phyloP scores from a whole-genome alignment of 768 basidiomycete species.

The Trametes cinnabarina region DNA sequence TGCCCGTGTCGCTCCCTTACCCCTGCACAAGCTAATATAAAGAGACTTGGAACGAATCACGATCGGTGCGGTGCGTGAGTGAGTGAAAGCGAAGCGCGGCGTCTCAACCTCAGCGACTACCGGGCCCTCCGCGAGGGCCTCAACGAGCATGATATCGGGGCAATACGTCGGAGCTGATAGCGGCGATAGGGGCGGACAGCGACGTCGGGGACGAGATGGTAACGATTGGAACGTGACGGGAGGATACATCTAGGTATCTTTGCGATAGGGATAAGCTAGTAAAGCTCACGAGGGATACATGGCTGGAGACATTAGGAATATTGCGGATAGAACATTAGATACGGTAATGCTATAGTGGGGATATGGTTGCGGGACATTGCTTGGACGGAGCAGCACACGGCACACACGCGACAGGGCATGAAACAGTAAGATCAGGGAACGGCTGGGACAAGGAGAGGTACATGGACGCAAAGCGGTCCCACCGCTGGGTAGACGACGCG shows the following conservation, averaged over 20 bases:
- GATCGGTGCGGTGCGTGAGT: neutral
- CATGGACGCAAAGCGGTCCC: slow-evolving; percentile 3
- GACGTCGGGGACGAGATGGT: too few relatives aligned
- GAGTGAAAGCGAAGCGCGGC: too few relatives aligned
- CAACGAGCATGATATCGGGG: too few relatives aligned
- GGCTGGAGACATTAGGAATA: slow-evolving; percentile 7
- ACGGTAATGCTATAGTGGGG: slow-evolving; percentile 12
- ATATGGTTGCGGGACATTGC: neutral
- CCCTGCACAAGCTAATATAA: slow-evolving; percentile 8
- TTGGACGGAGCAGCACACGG: neutral
- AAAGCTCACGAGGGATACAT: slow-evolving; percentile 6
- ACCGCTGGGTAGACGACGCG: slow-evolving; percentile 8
- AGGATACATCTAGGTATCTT: slow-evolving; percentile 2
- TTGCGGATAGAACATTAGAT: slow-evolving; percentile 13
- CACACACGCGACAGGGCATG: neutral
- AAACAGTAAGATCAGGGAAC: neutral
- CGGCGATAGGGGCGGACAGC: too few relatives aligned
- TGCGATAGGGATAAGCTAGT: neutral
- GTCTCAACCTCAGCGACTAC: too few relatives aligned
- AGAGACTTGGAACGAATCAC: slow-evolving; percentile 9
- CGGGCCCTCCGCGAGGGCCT: too few relatives aligned
- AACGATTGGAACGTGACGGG: neutral
- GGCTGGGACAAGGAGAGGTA: neutral
- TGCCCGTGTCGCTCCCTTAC: slow-evolving; percentile 15
- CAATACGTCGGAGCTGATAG: too few relatives aligned